Base-by-base conservation (phyloP, 2,329 filamentous ascomycete genomes). In the Cordyceps cateniannulata region DNA sequence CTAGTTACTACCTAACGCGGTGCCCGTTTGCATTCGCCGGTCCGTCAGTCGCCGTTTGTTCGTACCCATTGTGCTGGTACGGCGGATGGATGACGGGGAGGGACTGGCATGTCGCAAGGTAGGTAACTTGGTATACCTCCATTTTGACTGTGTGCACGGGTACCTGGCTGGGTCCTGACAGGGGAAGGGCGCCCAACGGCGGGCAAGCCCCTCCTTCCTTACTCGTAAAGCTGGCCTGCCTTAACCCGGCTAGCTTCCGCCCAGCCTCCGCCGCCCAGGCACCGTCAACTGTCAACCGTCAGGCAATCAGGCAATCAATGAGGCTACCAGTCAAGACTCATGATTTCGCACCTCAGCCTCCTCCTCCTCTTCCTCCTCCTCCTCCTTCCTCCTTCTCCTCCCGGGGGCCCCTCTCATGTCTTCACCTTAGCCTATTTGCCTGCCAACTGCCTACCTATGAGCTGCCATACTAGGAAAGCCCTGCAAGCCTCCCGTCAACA, bases 161-260 rank as follows among this genome's bases (percentile, higher is more conserved):
- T 45, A 45, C 42, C 42, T 45, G 8, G n/a, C 18, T 9, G 22
- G 8, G 20, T 10, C 2, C 10, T 38, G 38, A 44, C 51, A 54
- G n/a, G 51, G 38, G 51, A 53, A 53, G 35, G 40, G 25, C n/a
- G 32, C 38, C 56, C 56, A 59, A 59, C 56, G 56, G 57, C 57
- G 48, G 48, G n/a, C 25, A 27, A 27, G 57, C 57, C 57, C 57
- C 57, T 52, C 57, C 49, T 59, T 47, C 57, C 57, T 59, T 59
- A 52, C 57, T 59, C 40, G 57, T 53, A 59, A 20, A 51, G 40
- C 42, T 56, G 22, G 40, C 29, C 29, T n/a, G 24, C 35, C 47
- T 22, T 8, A 29, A 20, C 47, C 32, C 35, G 38, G 47, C 35
- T 59, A 51, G 9, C 35, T 16, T 49, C 44, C 32, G 44, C 32